A percentile compares a stretch with the other conserved stretches of the same genome.
Conservation (phyloP, 2,329 filamentous ascomycete genomes). For the Fusarium humuli region DNA sequence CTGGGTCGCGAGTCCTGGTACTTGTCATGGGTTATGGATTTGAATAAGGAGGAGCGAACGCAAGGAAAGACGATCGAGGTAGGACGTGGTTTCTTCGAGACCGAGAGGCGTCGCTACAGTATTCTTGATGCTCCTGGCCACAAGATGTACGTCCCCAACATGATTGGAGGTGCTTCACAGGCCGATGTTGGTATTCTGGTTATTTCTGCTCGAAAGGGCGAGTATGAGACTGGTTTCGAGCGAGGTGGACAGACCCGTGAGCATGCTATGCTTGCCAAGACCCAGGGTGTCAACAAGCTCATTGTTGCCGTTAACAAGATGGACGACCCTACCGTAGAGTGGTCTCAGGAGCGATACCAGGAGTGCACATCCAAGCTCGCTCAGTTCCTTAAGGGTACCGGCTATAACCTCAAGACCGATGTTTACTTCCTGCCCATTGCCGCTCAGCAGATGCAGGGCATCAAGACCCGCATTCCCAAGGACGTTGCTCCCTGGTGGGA, state of each 20-base stretch:
- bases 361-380: constrained; percentile 92
- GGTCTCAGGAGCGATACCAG: constrained; percentile 91
- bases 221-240: constrained; percentile 99
- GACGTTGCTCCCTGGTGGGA: constrained; percentile 84
- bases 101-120: constrained; percentile 94
- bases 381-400: constrained; percentile 89
- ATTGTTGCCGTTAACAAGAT: constrained; percentile 98
- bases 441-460: constrained; percentile 84
- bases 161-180: constrained; percentile 96
- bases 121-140: constrained; percentile 97
- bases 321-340: constrained; percentile 96
- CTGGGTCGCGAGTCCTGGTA: constrained; percentile 98
- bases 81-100: constrained; percentile 95
- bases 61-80: constrained; percentile 99
- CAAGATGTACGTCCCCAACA: constrained; percentile 97
- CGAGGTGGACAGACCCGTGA: constrained; percentile 95
- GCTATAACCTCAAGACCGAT: constrained; percentile 94
- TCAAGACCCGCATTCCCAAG: constrained; percentile 88
- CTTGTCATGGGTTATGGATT: constrained; percentile 95
- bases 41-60: constrained; percentile 94
- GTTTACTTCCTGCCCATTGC: constrained; percentile 97
- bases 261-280: constrained; percentile 97
- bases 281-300: constrained; percentile 97
- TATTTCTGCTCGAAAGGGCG: constrained; percentile 95
- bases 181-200: constrained; percentile 95